phyloP scores from a whole-genome alignment of 2,329 filamentous ascomycete genomes.

The Colletotrichum lentis region DNA sequence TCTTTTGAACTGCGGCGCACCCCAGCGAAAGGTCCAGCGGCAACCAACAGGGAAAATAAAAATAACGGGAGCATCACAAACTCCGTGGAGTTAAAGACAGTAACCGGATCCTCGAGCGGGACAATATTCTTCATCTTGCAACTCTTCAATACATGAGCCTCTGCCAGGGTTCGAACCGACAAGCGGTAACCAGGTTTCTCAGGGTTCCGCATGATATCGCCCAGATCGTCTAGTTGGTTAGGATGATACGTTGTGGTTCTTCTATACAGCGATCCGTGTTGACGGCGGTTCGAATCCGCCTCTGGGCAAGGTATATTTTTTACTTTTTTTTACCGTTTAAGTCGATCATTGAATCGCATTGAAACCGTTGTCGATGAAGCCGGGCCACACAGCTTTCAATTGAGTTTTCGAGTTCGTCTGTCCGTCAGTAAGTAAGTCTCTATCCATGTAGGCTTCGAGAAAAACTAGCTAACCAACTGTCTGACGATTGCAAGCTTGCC shows the following conservation, averaged over 20 bases:
- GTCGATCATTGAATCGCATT: too few species aligned
- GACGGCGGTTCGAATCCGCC: conserved; percentile 39
- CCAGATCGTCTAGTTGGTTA: conserved; percentile 39
- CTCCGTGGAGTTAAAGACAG: not conserved
- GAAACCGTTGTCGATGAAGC: not conserved
- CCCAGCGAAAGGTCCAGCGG: too few species aligned
- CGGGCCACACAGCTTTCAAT: too few species aligned
- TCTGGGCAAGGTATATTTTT: conserved; percentile 24
- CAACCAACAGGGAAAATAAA: too few species aligned
- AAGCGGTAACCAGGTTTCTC: conserved; percentile 5
- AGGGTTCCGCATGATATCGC: not conserved
- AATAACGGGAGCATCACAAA: not conserved
- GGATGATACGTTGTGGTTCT: conserved; percentile 38
- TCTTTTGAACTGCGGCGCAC: not conserved
- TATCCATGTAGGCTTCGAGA: too few species aligned
- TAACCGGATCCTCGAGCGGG: not conserved
- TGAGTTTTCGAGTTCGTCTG: not conserved
- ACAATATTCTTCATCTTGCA: not conserved
- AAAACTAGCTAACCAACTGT: too few species aligned
- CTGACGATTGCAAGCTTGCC: not conserved
- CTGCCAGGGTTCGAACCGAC: fast-evolving
- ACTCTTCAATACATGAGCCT: conserved; percentile 5
- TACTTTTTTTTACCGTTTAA: not conserved
- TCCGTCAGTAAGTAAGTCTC: not conserved
- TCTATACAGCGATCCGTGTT: conserved; percentile 36